These are phyloP conservation scores for Prorocentrum cordatum DNA, from an alignment of 169 alveolate genomes.

Conservation along the genomic window DNA sequence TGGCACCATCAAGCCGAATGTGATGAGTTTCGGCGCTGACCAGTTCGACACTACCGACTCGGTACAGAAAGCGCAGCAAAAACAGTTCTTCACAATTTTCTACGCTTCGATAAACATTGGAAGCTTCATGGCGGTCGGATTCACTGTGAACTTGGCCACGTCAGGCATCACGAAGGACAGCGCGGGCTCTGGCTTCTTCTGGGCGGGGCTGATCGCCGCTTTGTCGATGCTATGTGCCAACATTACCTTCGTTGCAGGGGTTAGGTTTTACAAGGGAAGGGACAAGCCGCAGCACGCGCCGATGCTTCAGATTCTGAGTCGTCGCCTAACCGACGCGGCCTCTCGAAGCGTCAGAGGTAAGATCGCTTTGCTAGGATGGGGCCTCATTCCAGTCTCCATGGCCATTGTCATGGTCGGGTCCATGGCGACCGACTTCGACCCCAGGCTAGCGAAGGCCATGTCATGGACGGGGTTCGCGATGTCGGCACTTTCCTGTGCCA, in stretches of 20 bases:
- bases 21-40: constrained; percentile 63
- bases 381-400: constrained; percentile 4
- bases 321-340: no score
- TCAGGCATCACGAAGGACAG: not conserved
- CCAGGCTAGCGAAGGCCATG: not conserved
- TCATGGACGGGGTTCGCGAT: constrained; percentile 25
- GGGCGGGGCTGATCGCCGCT: not conserved
- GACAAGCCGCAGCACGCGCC: not conserved
- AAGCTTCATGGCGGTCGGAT: not conserved
- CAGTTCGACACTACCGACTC: constrained; percentile 39
- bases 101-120: constrained; percentile 45
- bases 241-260: not conserved
- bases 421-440: not conserved
- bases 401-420: not conserved
- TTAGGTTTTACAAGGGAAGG: not conserved
- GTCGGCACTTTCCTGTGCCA: constrained; percentile 3
- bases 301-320: no score
- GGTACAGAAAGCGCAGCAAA: constrained; percentile 8
- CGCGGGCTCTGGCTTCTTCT: not conserved
- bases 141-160: constrained; percentile 30
- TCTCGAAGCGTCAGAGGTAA: no score
- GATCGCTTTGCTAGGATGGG: not conserved
- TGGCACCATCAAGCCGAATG: constrained; percentile 64
- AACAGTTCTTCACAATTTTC: constrained; percentile 26
- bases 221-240: not conserved